Percentiles rank a stretch among this genome's conserved stretches.
These are phyloP conservation scores for Dentipellis fragilis DNA, from an alignment of 768 basidiomycete genomes.

Conservation along the genomic window DNA sequence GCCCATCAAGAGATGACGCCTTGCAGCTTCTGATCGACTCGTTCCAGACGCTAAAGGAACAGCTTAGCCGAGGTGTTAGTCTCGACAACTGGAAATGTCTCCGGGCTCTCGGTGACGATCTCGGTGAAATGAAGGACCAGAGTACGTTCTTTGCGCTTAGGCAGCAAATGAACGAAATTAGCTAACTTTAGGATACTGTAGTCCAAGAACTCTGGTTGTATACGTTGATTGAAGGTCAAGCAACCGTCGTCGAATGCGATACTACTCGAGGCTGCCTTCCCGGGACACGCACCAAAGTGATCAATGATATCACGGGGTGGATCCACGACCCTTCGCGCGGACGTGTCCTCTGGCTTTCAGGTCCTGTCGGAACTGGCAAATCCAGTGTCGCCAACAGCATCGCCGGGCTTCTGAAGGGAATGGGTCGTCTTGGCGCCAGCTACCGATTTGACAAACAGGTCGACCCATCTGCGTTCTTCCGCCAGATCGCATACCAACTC, in stretches of 20 bases:
- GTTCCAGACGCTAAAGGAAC: background rate
- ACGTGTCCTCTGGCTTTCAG: background rate
- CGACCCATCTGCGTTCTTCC: background rate
- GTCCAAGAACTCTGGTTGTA: background rate
- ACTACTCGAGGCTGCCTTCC: background rate
- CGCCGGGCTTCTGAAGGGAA: background rate
- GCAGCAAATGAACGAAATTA: background rate
- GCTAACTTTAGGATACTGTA: background rate
- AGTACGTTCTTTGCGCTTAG: background rate
- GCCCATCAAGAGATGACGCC: background rate
- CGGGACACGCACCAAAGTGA: background rate
- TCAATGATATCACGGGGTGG: background rate
- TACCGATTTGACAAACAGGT: background rate
- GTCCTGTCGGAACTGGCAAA: background rate
- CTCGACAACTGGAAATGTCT: background rate
- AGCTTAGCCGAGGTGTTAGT: background rate
- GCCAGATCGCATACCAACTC: background rate
- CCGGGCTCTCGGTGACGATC: background rate
- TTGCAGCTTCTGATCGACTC: background rate
- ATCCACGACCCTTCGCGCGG: background rate
- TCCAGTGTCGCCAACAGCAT: background rate
- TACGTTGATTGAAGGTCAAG: background rate
- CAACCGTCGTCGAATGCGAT: background rate
- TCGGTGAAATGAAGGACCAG: background rate
- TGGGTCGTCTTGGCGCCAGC: background rate